Base-by-base conservation (phyloP, 2,329 filamentous ascomycete genomes). In the Arthrocladium fulminans region DNA sequence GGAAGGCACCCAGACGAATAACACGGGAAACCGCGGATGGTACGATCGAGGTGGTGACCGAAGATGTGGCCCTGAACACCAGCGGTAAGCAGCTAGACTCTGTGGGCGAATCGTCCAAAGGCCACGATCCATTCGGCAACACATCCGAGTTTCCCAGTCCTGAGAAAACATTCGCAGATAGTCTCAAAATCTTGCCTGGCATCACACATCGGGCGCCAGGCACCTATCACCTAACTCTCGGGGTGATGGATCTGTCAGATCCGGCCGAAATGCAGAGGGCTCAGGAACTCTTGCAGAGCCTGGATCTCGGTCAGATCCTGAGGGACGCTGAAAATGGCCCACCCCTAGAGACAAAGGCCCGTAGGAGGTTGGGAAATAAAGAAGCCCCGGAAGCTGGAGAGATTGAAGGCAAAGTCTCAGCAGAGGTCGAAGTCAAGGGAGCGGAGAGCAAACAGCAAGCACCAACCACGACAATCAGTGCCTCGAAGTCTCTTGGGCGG, bases 201-300 rank as follows among this genome's bases (percentile, higher is more conserved):
- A 75, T 75, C 47, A 87, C 88, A 1, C 69, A 95, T 44, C 73
- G 88, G 23, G 88, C 88, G 0, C 67, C 86, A 0, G 86, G 86
- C 0, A 88, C 88, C 1, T 66, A 96, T 41, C 90, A 97, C 65
- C 70, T 94, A 2, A 96, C 89, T 0, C 73, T 96, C 0, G 89
- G 88, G 0, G 85, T 94, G 1, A 89, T 96, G 84, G 83, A 77
- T 54, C 74, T 95, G 8, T 66, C 72, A 2, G 72, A 69, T 2
- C 65, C 71, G 2, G 71, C 75, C 39, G 64, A 67, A 1, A 53
- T 83, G 2, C 58, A 72, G 0, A 63, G 66, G 24, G 79, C 76
- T 0, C 55, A 71, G 20, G 37, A 57, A 1, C 64, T 74, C 12
- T 62, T 81, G 0, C 51, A 67, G 9, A 61, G 60, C 0, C 58